Evolutionary conservation across 768 basidiomycete genomes (phyloP), one percentile per base, ranked within the genome.

Genomic region (Leucosporidium scottii): DNA sequence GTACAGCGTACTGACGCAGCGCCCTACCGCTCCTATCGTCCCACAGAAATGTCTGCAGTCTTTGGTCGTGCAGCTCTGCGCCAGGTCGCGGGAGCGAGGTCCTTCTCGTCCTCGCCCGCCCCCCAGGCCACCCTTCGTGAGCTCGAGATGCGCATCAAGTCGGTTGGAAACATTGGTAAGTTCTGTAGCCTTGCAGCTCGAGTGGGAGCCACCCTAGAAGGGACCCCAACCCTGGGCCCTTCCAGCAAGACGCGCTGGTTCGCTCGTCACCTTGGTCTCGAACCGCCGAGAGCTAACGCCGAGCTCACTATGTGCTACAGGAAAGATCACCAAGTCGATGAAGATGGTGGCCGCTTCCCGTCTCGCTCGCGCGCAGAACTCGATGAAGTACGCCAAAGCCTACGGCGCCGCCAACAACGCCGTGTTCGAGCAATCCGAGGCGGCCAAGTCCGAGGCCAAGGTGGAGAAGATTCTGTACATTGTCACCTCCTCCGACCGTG

Each of bases 321-420:
- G 96, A 85, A 98, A 98, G 89, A 97, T 99, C 83, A 97, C 94
- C 69, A 94, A 96, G 84, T 93, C 91, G 72, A 72, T 84, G 76
- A 59, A 66, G 53, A 65, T 99, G 86, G 94, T 97, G 83, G 94
- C 93, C 66, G 97, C 94, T 60, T 94, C 93, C 61, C 93, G 93
- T 80, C 87, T 99, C 47, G 85, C 87, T 75, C 93, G 94, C 81
- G 96, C 94, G 62, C 91, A 94, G 83, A 85, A 87, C 74, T 91
- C 93, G 69, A 93, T 97, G 91, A 81, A 82, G 71, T 84, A 84
- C 62, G 96, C 93, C 74, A 97, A 94, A 83, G 80, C 86, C 76
- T 96, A 97, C 80, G 96, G 96, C 72, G 78, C 86, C 34, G 62
- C 69, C 56, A 66, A 69, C 48, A 34, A 80, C 92, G 92, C 96